A percentile compares a stretch with the other conserved stretches of the same genome.
phyloP scores from a whole-genome alignment of 495 filamentous ascomycete genomes.

The Aspergillus asperescens region DNA sequence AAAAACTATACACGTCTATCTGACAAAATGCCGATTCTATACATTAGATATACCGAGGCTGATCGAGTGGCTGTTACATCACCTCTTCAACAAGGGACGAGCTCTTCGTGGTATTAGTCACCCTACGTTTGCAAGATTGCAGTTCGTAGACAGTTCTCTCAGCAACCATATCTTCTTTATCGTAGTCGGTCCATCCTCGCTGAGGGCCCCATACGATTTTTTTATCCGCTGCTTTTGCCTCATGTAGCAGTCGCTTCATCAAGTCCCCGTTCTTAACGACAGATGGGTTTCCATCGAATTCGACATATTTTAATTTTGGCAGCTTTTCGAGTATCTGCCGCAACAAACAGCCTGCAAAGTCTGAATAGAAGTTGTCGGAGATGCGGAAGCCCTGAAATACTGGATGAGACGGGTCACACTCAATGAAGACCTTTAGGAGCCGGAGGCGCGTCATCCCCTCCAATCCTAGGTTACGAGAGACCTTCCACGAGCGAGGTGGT shows the following conservation, averaged over 20 bases:
- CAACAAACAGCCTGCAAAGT: conserved; percentile 59
- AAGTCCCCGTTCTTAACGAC: conserved; percentile 65
- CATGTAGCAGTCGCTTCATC: conserved; percentile 61
- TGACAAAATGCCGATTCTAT: neutral
- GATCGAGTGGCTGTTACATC: neutral
- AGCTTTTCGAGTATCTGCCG: conserved; percentile 53
- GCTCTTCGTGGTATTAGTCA: neutral
- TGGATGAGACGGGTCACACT: conserved; percentile 70
- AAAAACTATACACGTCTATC: neutral
- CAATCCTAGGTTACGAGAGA: conserved; percentile 61
- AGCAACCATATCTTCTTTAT: conserved; percentile 22
- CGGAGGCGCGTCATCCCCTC: conserved; percentile 55
- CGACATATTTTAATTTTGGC: conserved; percentile 54
- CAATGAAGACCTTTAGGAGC: conserved; percentile 67
- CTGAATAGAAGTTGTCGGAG: conserved; percentile 66
- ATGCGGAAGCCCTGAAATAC: conserved; percentile 68
- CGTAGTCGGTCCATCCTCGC: conserved; percentile 54
- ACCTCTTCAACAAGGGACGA: neutral
- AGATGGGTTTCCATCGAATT: conserved; percentile 70
- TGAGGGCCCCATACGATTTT: conserved; percentile 65
- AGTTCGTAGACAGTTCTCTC: conserved; percentile 14
- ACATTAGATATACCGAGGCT: neutral
- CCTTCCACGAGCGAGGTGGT: conserved; percentile 68
- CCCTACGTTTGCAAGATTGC: neutral
- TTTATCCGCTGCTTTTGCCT: conserved; percentile 45